Evolutionary conservation across 1,284 basidiomycete genomes (phyloP), one percentile per base, ranked within the genome.

Genomic region (Puccinia coronata): DNA sequence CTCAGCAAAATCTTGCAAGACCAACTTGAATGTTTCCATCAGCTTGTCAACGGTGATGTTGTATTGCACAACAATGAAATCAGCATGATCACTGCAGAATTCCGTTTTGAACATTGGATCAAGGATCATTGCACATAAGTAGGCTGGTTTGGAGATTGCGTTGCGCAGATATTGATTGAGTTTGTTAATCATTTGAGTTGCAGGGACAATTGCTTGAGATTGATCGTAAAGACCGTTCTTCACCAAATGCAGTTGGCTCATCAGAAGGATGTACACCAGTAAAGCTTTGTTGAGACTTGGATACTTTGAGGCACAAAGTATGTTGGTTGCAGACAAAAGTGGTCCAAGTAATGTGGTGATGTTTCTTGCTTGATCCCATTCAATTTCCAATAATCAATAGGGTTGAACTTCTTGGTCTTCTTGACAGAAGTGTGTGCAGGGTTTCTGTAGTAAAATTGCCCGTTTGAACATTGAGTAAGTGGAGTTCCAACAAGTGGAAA

Each of bases 281-380:
- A 71, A 31, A 0, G 47, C 25, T 2, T 36, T 71, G 49, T 71
- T 71, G 2, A 71, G 28, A 25, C 47, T 71, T 0, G 49, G 31
- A 69, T 47, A 69, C 25, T 69, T 69, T 11, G 49, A 51, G 31
- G 28, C 49, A 39, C 49, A 71, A 6, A 71, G 31, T 4, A 71
- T 2, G 9, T 71, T n/a, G 20, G 47, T 71, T 51, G 47, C 69
- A n/a, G 51, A n/a, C 28, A 47, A 53, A 5, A 53, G 69, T 11
- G 69, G 47, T 23, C 53, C 49, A 23, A 71, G 69, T 0, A 53
- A 18, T 25, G 51, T 53, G 31, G 36, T 71, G 5, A 71, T 71
- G 0, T 36, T 53, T 34, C 20, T 9, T 34, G 69, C 28, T 4
- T 51, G 69, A 39, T 71, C 18, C 69, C 69, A 70, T 16, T 70